Evolutionary conservation across 1,139 yeast species (phyloP).

Genomic region (Nakaseomyces sp.): DNA sequence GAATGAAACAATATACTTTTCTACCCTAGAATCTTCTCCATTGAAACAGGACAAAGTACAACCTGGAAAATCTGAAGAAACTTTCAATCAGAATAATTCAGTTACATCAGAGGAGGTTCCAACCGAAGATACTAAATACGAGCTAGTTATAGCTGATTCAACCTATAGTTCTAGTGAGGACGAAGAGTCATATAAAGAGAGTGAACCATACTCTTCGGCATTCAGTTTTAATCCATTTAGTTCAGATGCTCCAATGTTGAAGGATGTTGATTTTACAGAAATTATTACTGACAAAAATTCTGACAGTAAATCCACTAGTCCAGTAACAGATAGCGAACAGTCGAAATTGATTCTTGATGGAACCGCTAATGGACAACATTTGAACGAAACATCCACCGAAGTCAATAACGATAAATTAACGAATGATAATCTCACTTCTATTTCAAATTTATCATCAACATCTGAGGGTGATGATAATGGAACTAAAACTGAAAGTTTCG

Average conservation of each 20-base stretch:
- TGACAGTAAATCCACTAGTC: not conserved
- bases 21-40: not conserved
- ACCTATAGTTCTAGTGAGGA: conserved; percentile 17
- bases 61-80: not conserved
- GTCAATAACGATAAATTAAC: no score
- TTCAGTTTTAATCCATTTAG: conserved; percentile 16
- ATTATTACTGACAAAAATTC: not conserved
- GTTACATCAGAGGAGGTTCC: not conserved
- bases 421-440: no score
- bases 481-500: no score
- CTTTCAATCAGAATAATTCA: not conserved
- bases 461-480: no score
- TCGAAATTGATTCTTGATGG: no score
- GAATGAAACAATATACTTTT: not conserved
- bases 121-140: conserved; percentile 8
- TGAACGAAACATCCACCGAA: no score
- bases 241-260: not conserved
- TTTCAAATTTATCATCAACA: no score
- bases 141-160: conserved; percentile 15
- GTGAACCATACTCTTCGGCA: conserved; percentile 16
- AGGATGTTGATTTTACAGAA: not conserved
- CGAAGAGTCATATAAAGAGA: conserved; percentile 4
- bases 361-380: no score
- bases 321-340: no score
- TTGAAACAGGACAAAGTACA: not conserved